These are phyloP conservation scores for Thielaviopsis ethacetica DNA, from an alignment of 2,329 filamentous ascomycete species.

Conservation along the genomic window DNA sequence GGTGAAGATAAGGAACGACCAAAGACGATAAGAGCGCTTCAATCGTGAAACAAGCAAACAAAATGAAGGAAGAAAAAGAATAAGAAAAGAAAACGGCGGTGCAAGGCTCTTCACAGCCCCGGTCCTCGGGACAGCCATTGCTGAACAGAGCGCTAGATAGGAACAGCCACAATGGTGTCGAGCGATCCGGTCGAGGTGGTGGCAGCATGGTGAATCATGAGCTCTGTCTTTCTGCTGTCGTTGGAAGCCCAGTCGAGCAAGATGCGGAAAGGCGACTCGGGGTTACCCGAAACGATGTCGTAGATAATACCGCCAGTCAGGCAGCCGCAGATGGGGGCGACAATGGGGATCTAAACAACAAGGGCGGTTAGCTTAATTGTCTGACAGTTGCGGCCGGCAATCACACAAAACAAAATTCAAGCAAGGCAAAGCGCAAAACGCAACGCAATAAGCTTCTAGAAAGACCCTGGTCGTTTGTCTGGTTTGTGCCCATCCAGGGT, in stretches of 20 bases:
- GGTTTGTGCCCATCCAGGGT: not conserved
- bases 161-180: slow-evolving; percentile 8
- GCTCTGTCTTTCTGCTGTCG: slow-evolving; percentile 6
- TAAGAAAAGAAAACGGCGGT: not conserved
- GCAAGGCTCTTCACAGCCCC: not conserved
- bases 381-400: not conserved
- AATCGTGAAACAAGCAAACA: not conserved
- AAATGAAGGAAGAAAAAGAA: not conserved
- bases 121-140: not conserved
- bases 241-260: slow-evolving; percentile 17
- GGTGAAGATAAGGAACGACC: too few relatives aligned
- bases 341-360: slow-evolving; percentile 41
- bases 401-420: not conserved
- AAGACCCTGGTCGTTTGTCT: not conserved
- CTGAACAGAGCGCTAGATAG: not conserved
- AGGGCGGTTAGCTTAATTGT: slow-evolving; percentile 2
- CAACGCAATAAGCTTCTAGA: not conserved
- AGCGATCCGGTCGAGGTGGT: slow-evolving; percentile 5
- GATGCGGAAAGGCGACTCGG: slow-evolving; percentile 53
- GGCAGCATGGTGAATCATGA: slow-evolving; percentile 5
- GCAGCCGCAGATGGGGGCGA: slow-evolving; percentile 51
- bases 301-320: slow-evolving; percentile 49
- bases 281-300: slow-evolving; percentile 52
- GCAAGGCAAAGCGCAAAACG: not conserved
- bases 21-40: not conserved